Conservation (phyloP, 1,284 basidiomycete species). For the Erythrobasidium hasegawianum region DNA sequence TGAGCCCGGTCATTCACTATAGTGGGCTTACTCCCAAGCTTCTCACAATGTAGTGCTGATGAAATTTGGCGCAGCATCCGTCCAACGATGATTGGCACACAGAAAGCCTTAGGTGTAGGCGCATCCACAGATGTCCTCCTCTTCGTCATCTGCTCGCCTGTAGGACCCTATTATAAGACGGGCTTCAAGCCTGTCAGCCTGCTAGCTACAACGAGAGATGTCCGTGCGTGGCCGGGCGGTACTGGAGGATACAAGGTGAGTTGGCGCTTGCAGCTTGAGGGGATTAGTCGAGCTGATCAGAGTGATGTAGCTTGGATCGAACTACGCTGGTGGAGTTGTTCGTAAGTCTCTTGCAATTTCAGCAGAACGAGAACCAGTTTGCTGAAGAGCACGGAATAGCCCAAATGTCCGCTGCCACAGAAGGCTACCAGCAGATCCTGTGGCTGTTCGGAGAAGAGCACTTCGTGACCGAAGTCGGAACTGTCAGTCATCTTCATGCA, state of each 20-base stretch:
- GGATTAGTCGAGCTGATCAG: conserved; percentile 7
- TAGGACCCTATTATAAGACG: conserved; percentile 89
- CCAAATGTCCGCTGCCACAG: conserved; percentile 73
- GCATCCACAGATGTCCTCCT: conserved; percentile 85
- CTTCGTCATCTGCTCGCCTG: conserved; percentile 72
- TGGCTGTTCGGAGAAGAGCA: conserved; percentile 89
- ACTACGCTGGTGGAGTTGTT: conserved; percentile 83
- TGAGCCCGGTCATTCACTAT: conserved; percentile 83
- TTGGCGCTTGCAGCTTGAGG: conserved; percentile 58
- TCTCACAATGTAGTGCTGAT: not conserved
- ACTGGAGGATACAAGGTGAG: conserved; percentile 82
- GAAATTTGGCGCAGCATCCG: conserved; percentile 39
- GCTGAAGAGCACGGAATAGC: conserved; percentile 51
- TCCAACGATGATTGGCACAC: conserved; percentile 85
- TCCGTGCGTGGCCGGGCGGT: conserved; percentile 86
- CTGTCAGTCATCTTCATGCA: conserved; percentile 6
- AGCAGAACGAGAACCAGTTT: not conserved
- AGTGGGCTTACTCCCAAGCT: conserved; percentile 59
- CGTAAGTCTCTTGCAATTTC: conserved; percentile 6
- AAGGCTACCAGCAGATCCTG: conserved; percentile 90
- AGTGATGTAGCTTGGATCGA: conserved; percentile 46
- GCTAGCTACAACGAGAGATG: conserved; percentile 83
- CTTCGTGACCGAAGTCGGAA: conserved; percentile 62
- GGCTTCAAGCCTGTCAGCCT: conserved; percentile 95
- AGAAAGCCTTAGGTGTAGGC: conserved; percentile 79